Base-by-base conservation (phyloP, 1,284 basidiomycete genomes). In the Volvariella volvacea region DNA sequence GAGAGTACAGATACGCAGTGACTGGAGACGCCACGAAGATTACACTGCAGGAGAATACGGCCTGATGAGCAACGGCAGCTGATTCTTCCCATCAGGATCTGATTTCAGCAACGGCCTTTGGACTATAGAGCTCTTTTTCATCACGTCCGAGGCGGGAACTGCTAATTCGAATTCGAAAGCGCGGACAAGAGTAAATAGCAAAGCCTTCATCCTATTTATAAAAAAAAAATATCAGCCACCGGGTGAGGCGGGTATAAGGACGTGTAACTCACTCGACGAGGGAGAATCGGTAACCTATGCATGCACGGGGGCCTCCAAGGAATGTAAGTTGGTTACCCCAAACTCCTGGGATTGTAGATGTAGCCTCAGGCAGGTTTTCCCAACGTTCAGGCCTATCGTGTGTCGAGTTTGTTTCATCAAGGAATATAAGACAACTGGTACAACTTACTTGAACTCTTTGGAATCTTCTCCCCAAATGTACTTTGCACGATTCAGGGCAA, bases 261-360 rank as follows among this genome's bases (percentile, higher is more conserved):
- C 14, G 43, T 22, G 25, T 28, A 28, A 59, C 66, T 47, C 50
- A 80, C 77, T 88, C 83, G 15, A 77, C 65, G 17, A 88, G 52
- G 1, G 83, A 73, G 55, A 88, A 87, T 3, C 80, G 74, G 56
- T 81, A 87, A 0, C 84, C 84, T 34, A 83, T 83, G 54, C 80
- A 83, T 1, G 77, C 69, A 28, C 72, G 70, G 4, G 77, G 70
- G 0, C 81, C 81, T 16, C 74, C 75, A 2, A 78, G 51, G 66
- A 86, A 87, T 1, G 75, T 73, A 40, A 85, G 60, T 53, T 77
- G 48, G 50, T 83, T 72, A 12, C 73, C 67, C 73, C 71, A 81
- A 0, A 84, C 63, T 0, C 80, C 75, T 0, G 82, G 82, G 12
- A 83, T 66, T 1, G 55, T 57, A 10, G 59, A 56, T 1, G 65